A percentile compares a stretch with the other conserved stretches of the same genome.
Evolutionary conservation across 495 filamentous ascomycete genomes (phyloP).

Genomic region (Usnea hakonensis): DNA sequence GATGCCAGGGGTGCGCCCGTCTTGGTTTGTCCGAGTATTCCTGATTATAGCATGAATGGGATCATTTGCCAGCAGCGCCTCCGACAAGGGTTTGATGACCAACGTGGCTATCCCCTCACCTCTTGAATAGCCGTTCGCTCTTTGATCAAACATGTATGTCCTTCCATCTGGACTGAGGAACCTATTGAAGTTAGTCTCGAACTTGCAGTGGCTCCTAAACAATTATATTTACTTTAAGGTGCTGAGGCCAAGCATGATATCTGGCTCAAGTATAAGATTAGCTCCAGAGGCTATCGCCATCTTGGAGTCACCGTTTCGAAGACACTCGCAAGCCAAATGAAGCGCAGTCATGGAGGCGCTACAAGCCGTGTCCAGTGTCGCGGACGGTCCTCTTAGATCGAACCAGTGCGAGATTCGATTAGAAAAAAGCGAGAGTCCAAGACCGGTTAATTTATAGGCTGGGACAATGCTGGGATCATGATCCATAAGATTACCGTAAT

Average conservation of each 20-base stretch:
- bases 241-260: conserved; percentile 10
- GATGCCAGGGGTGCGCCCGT: conserved; percentile 32
- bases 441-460: conserved; percentile 27
- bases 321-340: conserved; percentile 29
- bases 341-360: conserved; percentile 32
- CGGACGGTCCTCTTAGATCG: conserved; percentile 30
- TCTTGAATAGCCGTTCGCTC: conserved; percentile 35
- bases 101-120: conserved; percentile 33
- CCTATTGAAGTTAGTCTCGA: conserved; percentile 6
- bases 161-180: conserved; percentile 26
- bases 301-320: conserved; percentile 27
- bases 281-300: conserved; percentile 27
- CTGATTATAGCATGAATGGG: conserved; percentile 32
- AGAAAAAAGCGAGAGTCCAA: conserved; percentile 30
- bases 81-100: conserved; percentile 33
- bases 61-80: conserved; percentile 34
- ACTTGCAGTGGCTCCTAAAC: not conserved
- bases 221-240: conserved; percentile 3
- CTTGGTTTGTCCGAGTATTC: conserved; percentile 31
- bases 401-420: conserved; percentile 36
- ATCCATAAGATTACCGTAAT: not conserved
- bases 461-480: not conserved
- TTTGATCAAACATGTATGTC: conserved; percentile 28
- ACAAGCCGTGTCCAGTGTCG: conserved; percentile 37
- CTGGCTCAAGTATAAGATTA: conserved; percentile 30